Evolutionary conservation across 2,329 filamentous ascomycete genomes (phyloP).

Genomic region (Arthrobotrys musiformis): DNA sequence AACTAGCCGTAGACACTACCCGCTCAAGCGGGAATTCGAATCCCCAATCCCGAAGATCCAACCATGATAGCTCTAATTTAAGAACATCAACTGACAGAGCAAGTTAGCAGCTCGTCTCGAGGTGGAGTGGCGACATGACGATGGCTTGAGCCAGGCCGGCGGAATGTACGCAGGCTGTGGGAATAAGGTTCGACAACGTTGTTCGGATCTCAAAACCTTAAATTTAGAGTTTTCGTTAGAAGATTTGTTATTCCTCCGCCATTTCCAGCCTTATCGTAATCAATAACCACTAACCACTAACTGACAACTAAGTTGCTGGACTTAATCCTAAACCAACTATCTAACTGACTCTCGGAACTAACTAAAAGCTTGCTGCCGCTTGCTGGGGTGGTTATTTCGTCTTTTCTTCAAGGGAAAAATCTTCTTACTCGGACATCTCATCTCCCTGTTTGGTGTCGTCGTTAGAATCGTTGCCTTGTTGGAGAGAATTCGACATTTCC

Average conservation of each 20-base stretch:
- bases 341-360: neutral
- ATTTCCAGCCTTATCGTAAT: slow-evolving; percentile 17
- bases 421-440: neutral
- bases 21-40: neutral
- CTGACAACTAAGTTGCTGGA: too few relatives aligned
- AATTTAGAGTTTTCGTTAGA: slow-evolving; percentile 57
- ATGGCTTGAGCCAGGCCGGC: slow-evolving; percentile 17
- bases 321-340: neutral
- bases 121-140: slow-evolving; percentile 6
- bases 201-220: slow-evolving; percentile 56
- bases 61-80: neutral
- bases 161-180: slow-evolving; percentile 30
- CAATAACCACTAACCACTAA: slow-evolving; percentile 22
- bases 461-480: neutral
- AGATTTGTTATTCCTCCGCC: slow-evolving; percentile 46
- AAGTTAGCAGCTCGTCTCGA: slow-evolving; percentile 7
- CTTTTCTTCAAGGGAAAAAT: neutral
- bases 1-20: neutral
- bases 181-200: slow-evolving; percentile 57
- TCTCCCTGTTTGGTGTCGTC: neutral
- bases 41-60: neutral
- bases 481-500: neutral
- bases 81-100: neutral
- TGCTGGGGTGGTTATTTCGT: neutral
- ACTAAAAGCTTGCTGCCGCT: neutral